Evolutionary conservation across 768 basidiomycete genomes (phyloP).

Genomic region (Tubosaeta brunneosetosa): DNA sequence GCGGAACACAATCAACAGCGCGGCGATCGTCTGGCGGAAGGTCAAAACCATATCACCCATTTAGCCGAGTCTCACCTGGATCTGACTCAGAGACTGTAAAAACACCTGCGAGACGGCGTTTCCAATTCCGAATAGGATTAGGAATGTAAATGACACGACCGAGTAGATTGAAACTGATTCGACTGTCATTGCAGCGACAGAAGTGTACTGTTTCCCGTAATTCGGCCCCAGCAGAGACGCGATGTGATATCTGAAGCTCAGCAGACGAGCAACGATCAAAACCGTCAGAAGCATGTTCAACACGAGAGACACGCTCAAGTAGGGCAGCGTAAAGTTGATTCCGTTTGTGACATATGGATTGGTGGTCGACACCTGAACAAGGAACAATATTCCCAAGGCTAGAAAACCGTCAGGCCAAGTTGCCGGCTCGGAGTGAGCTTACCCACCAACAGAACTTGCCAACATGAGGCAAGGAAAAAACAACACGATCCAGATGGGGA

Average conservation of each 20-base stretch:
- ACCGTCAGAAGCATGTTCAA: slow-evolving; percentile 33
- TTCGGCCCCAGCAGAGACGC: slow-evolving; percentile 17
- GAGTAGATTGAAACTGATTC: slow-evolving; percentile 34
- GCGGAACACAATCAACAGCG: neutral
- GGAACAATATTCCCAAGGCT: slow-evolving; percentile 8
- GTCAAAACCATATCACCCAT: too few species aligned
- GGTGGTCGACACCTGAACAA: slow-evolving; percentile 11
- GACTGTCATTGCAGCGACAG: slow-evolving; percentile 32
- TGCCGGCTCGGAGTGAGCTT: neutral
- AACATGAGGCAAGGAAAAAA: slow-evolving; percentile 9
- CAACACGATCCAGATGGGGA: slow-evolving; percentile 8
- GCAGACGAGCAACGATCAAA: slow-evolving; percentile 27
- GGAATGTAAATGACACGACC: slow-evolving; percentile 24
- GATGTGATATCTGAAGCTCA: slow-evolving; percentile 14
- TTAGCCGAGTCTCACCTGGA: slow-evolving; percentile 19
- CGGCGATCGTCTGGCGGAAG: neutral
- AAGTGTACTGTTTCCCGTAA: slow-evolving; percentile 26
- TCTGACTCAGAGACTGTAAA: slow-evolving; percentile 24
- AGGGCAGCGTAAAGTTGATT: slow-evolving; percentile 19
- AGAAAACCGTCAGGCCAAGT: neutral
- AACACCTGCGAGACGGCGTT: slow-evolving; percentile 27
- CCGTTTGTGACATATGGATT: slow-evolving; percentile 6
- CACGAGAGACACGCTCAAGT: slow-evolving; percentile 24
- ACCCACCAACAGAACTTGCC: slow-evolving; percentile 6
- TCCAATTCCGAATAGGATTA: slow-evolving; percentile 23